phyloP scores from a whole-genome alignment of 345 rosid genomes.

The Cardamine resedifolia region DNA sequence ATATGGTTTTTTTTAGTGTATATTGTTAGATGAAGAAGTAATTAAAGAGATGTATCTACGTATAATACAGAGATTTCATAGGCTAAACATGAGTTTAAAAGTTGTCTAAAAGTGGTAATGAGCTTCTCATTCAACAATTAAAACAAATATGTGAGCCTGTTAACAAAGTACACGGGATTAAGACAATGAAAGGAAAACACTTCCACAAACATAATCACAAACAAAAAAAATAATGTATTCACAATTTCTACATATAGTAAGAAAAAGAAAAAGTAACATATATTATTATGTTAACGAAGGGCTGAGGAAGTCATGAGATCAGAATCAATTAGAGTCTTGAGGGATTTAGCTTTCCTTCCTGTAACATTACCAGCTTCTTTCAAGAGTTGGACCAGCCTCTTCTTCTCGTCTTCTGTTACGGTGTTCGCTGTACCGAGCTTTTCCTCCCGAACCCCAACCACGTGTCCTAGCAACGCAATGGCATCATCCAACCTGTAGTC shows the following conservation, averaged over 20 bases:
- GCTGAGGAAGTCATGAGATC: conserved; percentile 35
- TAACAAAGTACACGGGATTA: conserved; percentile 21
- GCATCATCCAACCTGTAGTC: conserved; percentile 81
- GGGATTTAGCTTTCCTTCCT: conserved; percentile 66
- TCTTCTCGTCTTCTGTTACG: conserved; percentile 88
- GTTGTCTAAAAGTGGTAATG: neutral
- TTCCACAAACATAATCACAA: conserved; percentile 28
- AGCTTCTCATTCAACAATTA: conserved; percentile 29
- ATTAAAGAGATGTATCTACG: neutral
- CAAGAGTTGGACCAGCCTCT: conserved; percentile 68
- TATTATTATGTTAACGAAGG: conserved; percentile 15
- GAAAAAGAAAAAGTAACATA: neutral
- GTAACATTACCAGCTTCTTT: conserved; percentile 80
- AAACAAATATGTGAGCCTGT: conserved; percentile 21
- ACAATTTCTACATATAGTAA: conserved; percentile 26
- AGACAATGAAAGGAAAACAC: conserved; percentile 17
- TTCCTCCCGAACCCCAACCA: conserved; percentile 78
- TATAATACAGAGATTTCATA: neutral
- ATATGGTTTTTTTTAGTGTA: neutral
- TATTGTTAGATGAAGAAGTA: neutral
- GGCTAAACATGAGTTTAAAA: neutral
- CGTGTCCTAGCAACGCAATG: conserved; percentile 62
- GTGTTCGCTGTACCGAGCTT: conserved; percentile 91
- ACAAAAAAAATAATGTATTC: conserved; percentile 21
- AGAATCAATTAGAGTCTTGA: conserved; percentile 79